These are phyloP conservation scores for Zygoascus tannicola DNA, from an alignment of 805 yeast species.

Conservation along the genomic window DNA sequence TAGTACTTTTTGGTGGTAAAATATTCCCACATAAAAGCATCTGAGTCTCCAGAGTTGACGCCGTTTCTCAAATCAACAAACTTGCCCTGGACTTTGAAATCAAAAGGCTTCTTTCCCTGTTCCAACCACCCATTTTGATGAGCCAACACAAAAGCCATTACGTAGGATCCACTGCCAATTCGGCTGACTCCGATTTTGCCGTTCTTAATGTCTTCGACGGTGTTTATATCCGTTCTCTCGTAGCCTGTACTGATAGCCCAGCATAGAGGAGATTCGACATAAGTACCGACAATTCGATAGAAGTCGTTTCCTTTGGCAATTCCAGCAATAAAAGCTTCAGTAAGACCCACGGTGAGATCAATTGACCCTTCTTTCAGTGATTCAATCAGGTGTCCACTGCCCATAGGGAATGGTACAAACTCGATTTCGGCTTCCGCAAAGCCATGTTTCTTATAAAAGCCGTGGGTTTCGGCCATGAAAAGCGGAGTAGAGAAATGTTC, in stretches of 20 bases:
- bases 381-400: slow-evolving; percentile 80
- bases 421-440: slow-evolving; percentile 42
- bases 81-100: slow-evolving; percentile 51
- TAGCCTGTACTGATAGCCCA: slow-evolving; percentile 85
- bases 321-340: slow-evolving; percentile 86
- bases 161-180: slow-evolving; percentile 79
- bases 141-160: slow-evolving; percentile 81
- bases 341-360: slow-evolving; percentile 74
- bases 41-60: slow-evolving; percentile 54
- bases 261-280: slow-evolving; percentile 67
- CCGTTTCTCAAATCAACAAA: slow-evolving; percentile 72
- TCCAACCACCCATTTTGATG: slow-evolving; percentile 42
- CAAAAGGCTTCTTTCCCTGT: slow-evolving; percentile 20
- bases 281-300: slow-evolving; percentile 68
- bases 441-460: slow-evolving; percentile 41
- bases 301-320: slow-evolving; percentile 57
- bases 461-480: slow-evolving; percentile 55
- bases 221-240: slow-evolving; percentile 45
- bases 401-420: slow-evolving; percentile 64
- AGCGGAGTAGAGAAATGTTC: slow-evolving; percentile 90
- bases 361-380: slow-evolving; percentile 53
- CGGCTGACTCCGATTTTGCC: slow-evolving; percentile 69
- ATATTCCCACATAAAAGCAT: slow-evolving; percentile 94
- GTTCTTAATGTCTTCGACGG: slow-evolving; percentile 47
- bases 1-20: slow-evolving; percentile 83